These are phyloP conservation scores for Crotalaria pallida DNA, from an alignment of 306 rosid species.

Conservation along the genomic window DNA sequence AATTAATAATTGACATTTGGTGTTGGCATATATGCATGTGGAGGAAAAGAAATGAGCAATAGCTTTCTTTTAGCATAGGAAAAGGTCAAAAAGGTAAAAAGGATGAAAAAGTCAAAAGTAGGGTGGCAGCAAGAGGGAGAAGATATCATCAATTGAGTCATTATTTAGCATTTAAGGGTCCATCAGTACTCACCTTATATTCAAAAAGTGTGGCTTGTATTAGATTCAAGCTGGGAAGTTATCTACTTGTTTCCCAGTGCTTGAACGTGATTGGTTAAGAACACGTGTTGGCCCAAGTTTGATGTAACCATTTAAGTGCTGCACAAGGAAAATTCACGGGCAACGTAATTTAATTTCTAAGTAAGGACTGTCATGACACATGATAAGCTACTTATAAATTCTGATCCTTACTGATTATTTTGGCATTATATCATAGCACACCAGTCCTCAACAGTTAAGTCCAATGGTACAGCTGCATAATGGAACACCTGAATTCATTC, in stretches of 20 bases:
- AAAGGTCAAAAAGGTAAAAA: slow-evolving; percentile 34
- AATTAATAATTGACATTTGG: slow-evolving; percentile 32
- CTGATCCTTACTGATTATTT: background rate
- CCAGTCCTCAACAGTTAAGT: too few relatives aligned
- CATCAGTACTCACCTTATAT: slow-evolving; percentile 34
- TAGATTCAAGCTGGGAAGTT: slow-evolving; percentile 38
- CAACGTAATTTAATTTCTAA: background rate
- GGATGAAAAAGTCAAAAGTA: slow-evolving; percentile 28
- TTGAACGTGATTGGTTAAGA: background rate
- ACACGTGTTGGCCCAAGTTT: slow-evolving; percentile 4
- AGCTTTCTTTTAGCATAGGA: slow-evolving; percentile 35
- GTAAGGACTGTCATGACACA: too few relatives aligned
- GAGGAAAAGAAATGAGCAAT: slow-evolving; percentile 43
- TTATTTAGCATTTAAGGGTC: slow-evolving; percentile 35
- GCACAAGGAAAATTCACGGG: background rate
- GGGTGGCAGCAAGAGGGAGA: slow-evolving; percentile 37
- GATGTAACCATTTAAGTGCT: background rate
- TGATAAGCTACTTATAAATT: background rate
- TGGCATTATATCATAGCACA: background rate
- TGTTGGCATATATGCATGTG: slow-evolving; percentile 32
- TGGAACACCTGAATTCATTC: too few relatives aligned
- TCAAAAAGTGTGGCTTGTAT: slow-evolving; percentile 40
- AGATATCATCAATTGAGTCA: slow-evolving; percentile 27
- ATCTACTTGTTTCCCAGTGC: slow-evolving; percentile 31
- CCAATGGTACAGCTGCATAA: too few relatives aligned